Base-by-base conservation (phyloP, 78 protist genomes). In the Isochrysis galbana region DNA sequence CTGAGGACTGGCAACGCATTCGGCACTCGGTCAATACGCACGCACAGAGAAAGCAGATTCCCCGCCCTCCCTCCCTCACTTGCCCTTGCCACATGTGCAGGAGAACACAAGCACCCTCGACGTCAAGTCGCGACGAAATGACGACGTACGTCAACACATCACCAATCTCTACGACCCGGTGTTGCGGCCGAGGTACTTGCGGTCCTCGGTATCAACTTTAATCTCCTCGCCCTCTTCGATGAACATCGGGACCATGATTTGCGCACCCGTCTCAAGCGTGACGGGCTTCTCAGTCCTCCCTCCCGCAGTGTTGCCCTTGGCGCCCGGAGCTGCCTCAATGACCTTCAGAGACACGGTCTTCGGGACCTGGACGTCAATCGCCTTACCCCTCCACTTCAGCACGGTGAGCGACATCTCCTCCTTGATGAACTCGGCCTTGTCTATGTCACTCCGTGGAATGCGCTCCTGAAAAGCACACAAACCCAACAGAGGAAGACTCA, bases 131-230 rank as follows among this genome's bases (percentile, higher is more conserved):
- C n/a, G n/a, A n/a, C n/a, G n/a, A n/a, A n/a, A n/a, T n/a, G n/a
- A n/a, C n/a, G n/a, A n/a, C n/a, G n/a, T n/a, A n/a, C n/a, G n/a
- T n/a, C n/a, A n/a, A n/a, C n/a, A n/a, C n/a, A n/a, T n/a, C n/a
- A n/a, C n/a, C n/a, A n/a, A n/a, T n/a, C n/a, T n/a, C n/a, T n/a
- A n/a, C n/a, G n/a, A n/a, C n/a, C n/a, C n/a, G n/a, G n/a, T n/a
- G n/a, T n/a, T n/a, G n/a, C n/a, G n/a, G n/a, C 84, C 84, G 10
- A 80, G 54, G 88, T 80, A 80, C 88, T 80, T 80, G 55, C n/a
- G 3, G 34, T 41, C 55, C 5, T 29, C 39, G 0, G 89, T 84
- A 42, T 84, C 89, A 1, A 84, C 32, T 5, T 25, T 7, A 44
- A 84, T 47, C 89, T 34, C 42, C 67, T 84, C 89, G 41, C 69